phyloP scores from a whole-genome alignment of 805 yeast genomes.

The Lipomyces oligophaga region DNA sequence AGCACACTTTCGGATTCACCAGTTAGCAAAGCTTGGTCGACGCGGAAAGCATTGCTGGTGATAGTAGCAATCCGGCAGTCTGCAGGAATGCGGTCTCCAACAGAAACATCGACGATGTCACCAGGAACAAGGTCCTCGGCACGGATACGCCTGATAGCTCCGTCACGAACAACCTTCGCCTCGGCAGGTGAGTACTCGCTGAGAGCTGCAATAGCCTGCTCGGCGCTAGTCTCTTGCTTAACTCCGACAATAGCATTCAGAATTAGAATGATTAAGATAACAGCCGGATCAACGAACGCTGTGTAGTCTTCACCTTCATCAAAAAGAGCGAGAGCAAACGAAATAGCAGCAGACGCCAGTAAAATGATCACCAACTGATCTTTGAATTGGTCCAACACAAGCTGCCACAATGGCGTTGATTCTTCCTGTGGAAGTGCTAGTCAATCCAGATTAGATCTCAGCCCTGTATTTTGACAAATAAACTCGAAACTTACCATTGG shows the following conservation, averaged over 20 bases:
- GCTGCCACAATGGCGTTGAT: conserved; percentile 38
- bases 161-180: conserved; percentile 45
- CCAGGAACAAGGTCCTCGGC: conserved; percentile 45
- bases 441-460: neutral
- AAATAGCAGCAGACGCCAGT: conserved; percentile 37
- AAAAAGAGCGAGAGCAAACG: conserved; percentile 36
- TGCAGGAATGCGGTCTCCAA: conserved; percentile 47
- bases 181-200: conserved; percentile 47
- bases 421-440: conserved; percentile 40
- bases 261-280: conserved; percentile 46
- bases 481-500: conserved; percentile 18
- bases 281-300: conserved; percentile 40
- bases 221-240: conserved; percentile 50
- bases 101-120: conserved; percentile 42
- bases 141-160: conserved; percentile 42
- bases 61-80: conserved; percentile 39
- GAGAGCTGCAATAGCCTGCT: conserved; percentile 50
- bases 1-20: conserved; percentile 41
- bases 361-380: conserved; percentile 40
- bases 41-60: conserved; percentile 39
- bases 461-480: neutral
- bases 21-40: conserved; percentile 44
- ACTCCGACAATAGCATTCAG: conserved; percentile 50
- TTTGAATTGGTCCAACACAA: conserved; percentile 40
- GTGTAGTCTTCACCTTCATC: conserved; percentile 37